These are phyloP conservation scores for Achlya hypogyna DNA, from an alignment of 352 stramenopile species.

Conservation along the genomic window DNA sequence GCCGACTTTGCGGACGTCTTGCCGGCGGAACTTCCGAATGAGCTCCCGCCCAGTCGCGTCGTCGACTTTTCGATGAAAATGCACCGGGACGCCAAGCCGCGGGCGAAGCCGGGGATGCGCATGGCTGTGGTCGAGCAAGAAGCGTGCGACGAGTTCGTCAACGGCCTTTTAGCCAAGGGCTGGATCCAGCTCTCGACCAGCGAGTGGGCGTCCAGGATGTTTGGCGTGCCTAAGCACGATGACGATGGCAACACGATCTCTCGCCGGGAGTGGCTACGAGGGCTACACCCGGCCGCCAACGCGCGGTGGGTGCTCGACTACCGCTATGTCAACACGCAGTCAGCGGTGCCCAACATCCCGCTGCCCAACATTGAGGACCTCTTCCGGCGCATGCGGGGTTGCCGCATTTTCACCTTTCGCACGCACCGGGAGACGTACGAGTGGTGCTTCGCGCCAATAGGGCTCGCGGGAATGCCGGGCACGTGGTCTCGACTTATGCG, in stretches of 20 bases:
- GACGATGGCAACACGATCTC: slow-evolving; percentile 10
- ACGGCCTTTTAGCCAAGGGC: slow-evolving; percentile 3
- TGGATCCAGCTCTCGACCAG: slow-evolving; percentile 23
- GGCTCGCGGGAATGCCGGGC: slow-evolving; percentile 7
- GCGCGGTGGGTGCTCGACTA: slow-evolving; percentile 22
- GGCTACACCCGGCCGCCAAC: neutral
- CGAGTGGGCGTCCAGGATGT: slow-evolving; percentile 21
- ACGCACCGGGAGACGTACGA: slow-evolving; percentile 5
- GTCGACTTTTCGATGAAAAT: slow-evolving; percentile 14
- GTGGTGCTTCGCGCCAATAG: slow-evolving; percentile 17
- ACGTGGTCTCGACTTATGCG: slow-evolving; percentile 6
- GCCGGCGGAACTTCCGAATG: neutral
- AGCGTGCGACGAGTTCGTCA: slow-evolving; percentile 13
- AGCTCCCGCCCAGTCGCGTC: neutral
- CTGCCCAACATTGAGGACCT: slow-evolving; percentile 23
- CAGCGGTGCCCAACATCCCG: slow-evolving; percentile 20
- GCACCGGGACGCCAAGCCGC: neutral
- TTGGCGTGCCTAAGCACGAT: slow-evolving; percentile 23
- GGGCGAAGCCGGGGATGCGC: neutral
- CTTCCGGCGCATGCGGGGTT: slow-evolving; percentile 17
- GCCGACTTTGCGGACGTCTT: slow-evolving; percentile 11
- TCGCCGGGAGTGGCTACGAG: slow-evolving; percentile 13
- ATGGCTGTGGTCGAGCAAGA: slow-evolving; percentile 15
- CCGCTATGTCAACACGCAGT: slow-evolving; percentile 20
- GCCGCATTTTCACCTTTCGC: slow-evolving; percentile 12